phyloP scores from a whole-genome alignment of 441 rosid species.

The Euphorbia neoarborescens region DNA sequence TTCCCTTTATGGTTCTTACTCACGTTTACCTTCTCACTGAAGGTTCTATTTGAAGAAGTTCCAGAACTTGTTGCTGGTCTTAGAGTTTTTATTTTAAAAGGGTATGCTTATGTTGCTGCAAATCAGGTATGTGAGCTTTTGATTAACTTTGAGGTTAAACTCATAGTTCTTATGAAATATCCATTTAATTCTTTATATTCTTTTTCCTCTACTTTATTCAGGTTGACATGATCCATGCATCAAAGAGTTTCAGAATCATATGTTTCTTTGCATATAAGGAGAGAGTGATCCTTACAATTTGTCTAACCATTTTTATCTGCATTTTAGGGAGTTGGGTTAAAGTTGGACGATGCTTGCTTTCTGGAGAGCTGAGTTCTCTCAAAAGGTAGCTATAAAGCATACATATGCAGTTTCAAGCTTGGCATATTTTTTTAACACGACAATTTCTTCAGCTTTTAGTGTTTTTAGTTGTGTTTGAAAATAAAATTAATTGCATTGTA shows the following conservation, averaged over 20 bases:
- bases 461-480: not conserved
- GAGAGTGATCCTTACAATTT: not conserved
- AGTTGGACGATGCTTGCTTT: conserved; percentile 87
- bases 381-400: conserved; percentile 41
- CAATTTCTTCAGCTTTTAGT: not conserved
- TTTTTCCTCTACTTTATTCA: not conserved
- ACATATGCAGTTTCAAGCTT: not conserved
- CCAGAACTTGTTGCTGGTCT: conserved; percentile 89
- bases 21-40: conserved; percentile 22
- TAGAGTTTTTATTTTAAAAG: conserved; percentile 57
- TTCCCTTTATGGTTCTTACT: conserved; percentile 3
- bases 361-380: conserved; percentile 86
- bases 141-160: not conserved
- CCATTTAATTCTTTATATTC: not conserved
- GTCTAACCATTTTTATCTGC: conserved; percentile 2
- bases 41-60: conserved; percentile 98
- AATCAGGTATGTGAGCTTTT: conserved; percentile 16
- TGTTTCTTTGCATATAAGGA: not conserved
- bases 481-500: not conserved
- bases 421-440: not conserved
- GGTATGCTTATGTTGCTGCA: conserved; percentile 62
- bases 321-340: conserved; percentile 73
- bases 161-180: not conserved
- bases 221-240: conserved; percentile 3
- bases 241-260: not conserved